Conservation (phyloP, 129 eudicot species). For the Logfia minima region DNA sequence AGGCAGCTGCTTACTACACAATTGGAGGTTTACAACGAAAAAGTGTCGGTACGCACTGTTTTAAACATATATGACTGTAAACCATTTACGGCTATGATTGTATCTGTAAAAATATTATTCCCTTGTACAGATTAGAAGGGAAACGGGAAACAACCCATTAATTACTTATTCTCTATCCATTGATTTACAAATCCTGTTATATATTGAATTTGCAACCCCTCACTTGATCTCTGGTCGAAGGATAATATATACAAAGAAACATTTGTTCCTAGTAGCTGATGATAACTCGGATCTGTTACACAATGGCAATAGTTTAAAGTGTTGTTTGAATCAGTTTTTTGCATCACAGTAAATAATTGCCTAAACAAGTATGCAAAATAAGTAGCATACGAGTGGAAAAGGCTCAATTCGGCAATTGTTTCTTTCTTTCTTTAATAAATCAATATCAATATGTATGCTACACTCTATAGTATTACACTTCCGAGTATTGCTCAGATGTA, state of each 20-base stretch:
- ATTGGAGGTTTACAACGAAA: neutral
- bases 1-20: neutral
- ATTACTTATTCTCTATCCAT: neutral
- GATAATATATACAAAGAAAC: neutral
- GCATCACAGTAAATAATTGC: neutral
- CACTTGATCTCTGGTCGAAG: neutral
- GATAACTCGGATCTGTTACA: neutral
- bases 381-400: neutral
- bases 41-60: neutral
- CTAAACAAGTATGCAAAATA: neutral
- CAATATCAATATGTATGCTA: neutral
- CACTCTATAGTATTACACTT: neutral
- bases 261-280: neutral
- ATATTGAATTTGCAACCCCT: neutral
- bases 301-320: neutral
- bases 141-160: constrained; percentile 33
- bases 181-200: constrained; percentile 14
- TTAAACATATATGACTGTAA: neutral
- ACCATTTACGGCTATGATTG: neutral
- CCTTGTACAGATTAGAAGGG: constrained; percentile 39
- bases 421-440: neutral
- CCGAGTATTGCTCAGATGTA: neutral
- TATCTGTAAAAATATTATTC: constrained; percentile 27
- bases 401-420: neutral
- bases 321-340: neutral